A percentile compares a stretch with the other conserved stretches of the same genome.
Conservation (phyloP, 1,284 basidiomycete species). For the Rhodotorula glutinis region DNA sequence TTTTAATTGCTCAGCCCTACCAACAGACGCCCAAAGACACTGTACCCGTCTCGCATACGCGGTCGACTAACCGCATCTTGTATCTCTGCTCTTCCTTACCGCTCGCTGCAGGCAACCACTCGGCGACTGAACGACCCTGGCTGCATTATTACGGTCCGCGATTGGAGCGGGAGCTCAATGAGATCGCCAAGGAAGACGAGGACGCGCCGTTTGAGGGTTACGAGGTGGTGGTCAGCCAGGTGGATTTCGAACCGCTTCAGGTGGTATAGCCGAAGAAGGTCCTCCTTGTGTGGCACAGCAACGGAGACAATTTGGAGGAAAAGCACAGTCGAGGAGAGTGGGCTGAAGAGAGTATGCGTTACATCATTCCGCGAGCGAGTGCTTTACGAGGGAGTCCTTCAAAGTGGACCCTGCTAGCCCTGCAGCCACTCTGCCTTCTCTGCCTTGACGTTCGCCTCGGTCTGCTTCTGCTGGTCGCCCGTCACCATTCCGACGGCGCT, state of each 20-base stretch:
- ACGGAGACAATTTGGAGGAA: no score
- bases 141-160: constrained; percentile 31
- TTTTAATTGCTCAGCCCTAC: no score
- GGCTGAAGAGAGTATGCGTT: no score
- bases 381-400: no score
- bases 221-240: constrained; percentile 25
- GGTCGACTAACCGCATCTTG: no score
- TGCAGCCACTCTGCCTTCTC: constrained; percentile 49
- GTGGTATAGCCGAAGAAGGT: constrained; percentile 35
- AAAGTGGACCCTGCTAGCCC: constrained; percentile 15
- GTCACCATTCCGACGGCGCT: constrained; percentile 47
- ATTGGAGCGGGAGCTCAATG: constrained; percentile 25
- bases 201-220: constrained; percentile 5
- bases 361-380: no score
- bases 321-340: no score
- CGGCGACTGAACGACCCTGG: constrained; percentile 40
- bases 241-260: constrained; percentile 33
- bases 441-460: constrained; percentile 46
- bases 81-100: no score
- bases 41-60: no score
- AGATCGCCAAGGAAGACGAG: background rate
- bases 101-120: constrained; percentile 33
- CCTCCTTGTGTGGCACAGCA: no score
- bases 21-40: no score
- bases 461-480: constrained; percentile 48